A percentile compares a stretch with the other conserved stretches of the same genome.
These are phyloP conservation scores for Hypoxylon lienhwacheense DNA, from an alignment of 495 filamentous ascomycete genomes.

Conservation along the genomic window DNA sequence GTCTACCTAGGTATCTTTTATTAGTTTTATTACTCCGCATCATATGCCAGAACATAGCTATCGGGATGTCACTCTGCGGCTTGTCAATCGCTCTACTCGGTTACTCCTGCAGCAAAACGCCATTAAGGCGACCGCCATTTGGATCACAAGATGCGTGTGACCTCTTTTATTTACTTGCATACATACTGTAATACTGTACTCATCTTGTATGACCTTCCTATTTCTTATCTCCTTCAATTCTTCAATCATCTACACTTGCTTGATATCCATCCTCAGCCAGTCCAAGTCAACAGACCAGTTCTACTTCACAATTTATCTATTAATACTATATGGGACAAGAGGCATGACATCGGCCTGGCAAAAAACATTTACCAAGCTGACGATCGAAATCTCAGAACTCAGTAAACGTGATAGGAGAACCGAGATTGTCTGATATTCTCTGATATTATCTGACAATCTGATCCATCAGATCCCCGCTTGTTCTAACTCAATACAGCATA, in stretches of 20 bases:
- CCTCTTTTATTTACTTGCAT: slow-evolving; percentile 2
- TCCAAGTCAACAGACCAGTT: too few relatives aligned
- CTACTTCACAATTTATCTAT: too few relatives aligned
- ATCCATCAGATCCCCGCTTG: slow-evolving; percentile 12
- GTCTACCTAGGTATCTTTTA: too few relatives aligned
- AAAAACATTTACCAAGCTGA: slow-evolving; percentile 8
- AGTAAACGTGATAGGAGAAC: slow-evolving; percentile 5
- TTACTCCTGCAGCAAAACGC: background rate
- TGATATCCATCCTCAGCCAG: too few relatives aligned
- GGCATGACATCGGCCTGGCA: background rate
- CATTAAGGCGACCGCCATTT: slow-evolving; percentile 7
- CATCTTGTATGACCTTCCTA: too few relatives aligned
- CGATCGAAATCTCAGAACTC: slow-evolving; percentile 25
- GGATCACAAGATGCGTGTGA: slow-evolving; percentile 17
- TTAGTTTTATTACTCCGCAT: slow-evolving; percentile 3
- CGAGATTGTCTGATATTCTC: too few relatives aligned
- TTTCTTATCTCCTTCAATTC: background rate
- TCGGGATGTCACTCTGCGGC: background rate
- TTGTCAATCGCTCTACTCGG: slow-evolving; percentile 1
- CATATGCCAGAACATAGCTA: slow-evolving; percentile 11
- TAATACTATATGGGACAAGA: too few relatives aligned
- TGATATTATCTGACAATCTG: too few relatives aligned
- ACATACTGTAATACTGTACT: too few relatives aligned
- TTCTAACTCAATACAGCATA: slow-evolving; percentile 9
- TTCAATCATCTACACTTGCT: too few relatives aligned